Percentiles rank a stretch among this genome's conserved stretches.
These are phyloP conservation scores for Candida takata DNA, from an alignment of 805 yeast species.

Conservation along the genomic window DNA sequence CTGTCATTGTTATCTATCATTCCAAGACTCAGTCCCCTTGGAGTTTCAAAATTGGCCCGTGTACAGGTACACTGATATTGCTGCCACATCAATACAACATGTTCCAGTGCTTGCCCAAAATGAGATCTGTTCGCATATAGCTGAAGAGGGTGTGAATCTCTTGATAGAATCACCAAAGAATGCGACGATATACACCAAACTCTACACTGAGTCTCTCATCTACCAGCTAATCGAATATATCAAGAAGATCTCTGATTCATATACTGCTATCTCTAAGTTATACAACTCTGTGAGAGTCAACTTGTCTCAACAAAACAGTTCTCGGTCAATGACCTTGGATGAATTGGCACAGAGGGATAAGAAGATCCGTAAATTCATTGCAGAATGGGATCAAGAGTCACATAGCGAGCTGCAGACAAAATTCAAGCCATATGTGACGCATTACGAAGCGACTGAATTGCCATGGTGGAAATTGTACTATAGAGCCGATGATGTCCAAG, in stretches of 20 bases:
- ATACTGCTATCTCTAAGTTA: constrained; percentile 12
- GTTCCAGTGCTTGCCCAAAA: constrained; percentile 12
- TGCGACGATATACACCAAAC: constrained; percentile 21
- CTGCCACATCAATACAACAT: constrained; percentile 2
- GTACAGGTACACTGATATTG: constrained; percentile 13
- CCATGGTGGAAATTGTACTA: constrained; percentile 28
- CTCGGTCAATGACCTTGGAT: constrained; percentile 16
- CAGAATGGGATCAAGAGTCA: constrained; percentile 25
- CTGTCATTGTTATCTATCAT: constrained; percentile 26
- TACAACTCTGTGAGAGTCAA: constrained; percentile 12
- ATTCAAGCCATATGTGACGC: constrained; percentile 22
- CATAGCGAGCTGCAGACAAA: constrained; percentile 25
- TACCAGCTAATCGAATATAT: constrained; percentile 11
- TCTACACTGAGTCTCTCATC: constrained; percentile 21
- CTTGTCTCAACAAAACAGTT: constrained; percentile 13
- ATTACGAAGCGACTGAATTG: constrained; percentile 22
- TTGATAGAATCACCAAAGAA: constrained; percentile 25
- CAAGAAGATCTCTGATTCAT: constrained; percentile 12
- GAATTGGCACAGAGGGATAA: constrained; percentile 13
- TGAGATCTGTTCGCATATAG: constrained; percentile 22
- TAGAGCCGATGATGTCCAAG: constrained; percentile 25
- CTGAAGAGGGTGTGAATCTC: constrained; percentile 18
- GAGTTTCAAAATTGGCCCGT: constrained; percentile 16
- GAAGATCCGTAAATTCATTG: constrained; percentile 17
- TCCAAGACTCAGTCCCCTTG: constrained; percentile 10